phyloP scores from a whole-genome alignment of 2,329 filamentous ascomycete genomes.

The Diplodia corticola region DNA sequence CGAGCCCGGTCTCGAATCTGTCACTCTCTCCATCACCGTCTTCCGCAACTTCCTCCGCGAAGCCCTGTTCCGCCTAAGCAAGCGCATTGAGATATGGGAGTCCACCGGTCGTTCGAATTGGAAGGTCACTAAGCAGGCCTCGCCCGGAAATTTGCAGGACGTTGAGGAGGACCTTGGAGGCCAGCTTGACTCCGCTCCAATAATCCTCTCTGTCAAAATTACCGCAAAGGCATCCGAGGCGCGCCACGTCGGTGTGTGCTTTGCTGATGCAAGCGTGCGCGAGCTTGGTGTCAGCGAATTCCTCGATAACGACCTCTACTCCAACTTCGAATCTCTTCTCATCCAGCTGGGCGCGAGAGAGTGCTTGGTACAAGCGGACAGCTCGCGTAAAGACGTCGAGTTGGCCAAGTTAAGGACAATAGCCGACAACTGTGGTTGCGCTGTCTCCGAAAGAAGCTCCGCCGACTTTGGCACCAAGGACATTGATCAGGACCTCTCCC shows the following conservation, averaged over 20 bases:
- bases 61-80: conserved; percentile 86
- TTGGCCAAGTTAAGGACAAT: conserved; percentile 84
- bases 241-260: conserved; percentile 88
- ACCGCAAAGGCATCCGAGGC: conserved; percentile 83
- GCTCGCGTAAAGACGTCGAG: conserved; percentile 80
- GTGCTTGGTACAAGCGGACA: conserved; percentile 81
- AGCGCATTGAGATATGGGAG: conserved; percentile 87
- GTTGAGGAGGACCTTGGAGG: conserved; percentile 92
- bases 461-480: conserved; percentile 84
- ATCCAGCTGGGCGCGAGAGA: conserved; percentile 97
- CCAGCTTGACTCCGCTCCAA: conserved; percentile 83
- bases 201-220: conserved; percentile 93
- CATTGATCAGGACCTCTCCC: conserved; percentile 90
- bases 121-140: conserved; percentile 87
- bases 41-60: conserved; percentile 95
- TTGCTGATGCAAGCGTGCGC: conserved; percentile 93
- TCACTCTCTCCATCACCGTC: conserved; percentile 92
- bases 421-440: conserved; percentile 87
- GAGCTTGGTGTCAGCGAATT: conserved; percentile 98
- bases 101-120: conserved; percentile 81
- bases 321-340: conserved; percentile 93
- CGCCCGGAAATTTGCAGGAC: conserved; percentile 93
- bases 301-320: conserved; percentile 97
- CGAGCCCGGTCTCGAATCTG: conserved; percentile 82
- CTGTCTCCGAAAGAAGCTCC: conserved; percentile 75